Evolutionary conservation across 108 stramenopile genomes (phyloP), one percentile per base, ranked within the genome.

Genomic region (Pelagomonas calceolata): DNA sequence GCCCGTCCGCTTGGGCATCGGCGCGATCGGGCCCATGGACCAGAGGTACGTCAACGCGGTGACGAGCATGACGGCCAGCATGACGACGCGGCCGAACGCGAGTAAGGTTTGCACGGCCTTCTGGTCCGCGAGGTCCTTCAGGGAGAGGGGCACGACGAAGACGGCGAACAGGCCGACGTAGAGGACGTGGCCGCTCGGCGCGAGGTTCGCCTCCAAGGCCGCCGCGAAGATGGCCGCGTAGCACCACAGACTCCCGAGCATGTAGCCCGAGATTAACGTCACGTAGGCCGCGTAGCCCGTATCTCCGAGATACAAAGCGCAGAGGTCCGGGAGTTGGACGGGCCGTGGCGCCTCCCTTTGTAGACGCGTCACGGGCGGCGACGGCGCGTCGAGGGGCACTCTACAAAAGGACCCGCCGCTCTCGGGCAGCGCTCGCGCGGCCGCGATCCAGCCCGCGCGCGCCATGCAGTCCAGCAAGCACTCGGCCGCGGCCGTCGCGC

Each of bases 101-200:
- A 80, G 36, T 18, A 30, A 10, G 32, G 26, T 44, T 7, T 67
- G 64, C 64, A 17, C 12, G 14, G 64, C 12, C 26, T 33, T 30
- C 67, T 81, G 80, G 64, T 81, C 80, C 34, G 30, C 9, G 31
- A 81, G 36, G 37, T 81, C 80, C 75, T 77, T 76, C 33, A 66
- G 66, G 46, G 67, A 70, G 30, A 70, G 21, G 18, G 80, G 80
- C 14, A 81, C 68, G 37, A 72, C 75, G n/a, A 81, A 17, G 37
- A 36, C 26, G 30, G 75, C 75, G 63, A 77, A 81, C 16, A 81
- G 14, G 35, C 68, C 5, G 9, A 76, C 66, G 69, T 73, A 81
- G 37, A 70, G 1, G 26, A 64, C n/a, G 70, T 77, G 73, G 37
- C 36, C 31, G 9, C 39, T 45, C 15, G 43, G 32, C 36, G 44